Conservation (phyloP, 129 eudicot genomes). For the Ambrosia artemisiifolia region DNA sequence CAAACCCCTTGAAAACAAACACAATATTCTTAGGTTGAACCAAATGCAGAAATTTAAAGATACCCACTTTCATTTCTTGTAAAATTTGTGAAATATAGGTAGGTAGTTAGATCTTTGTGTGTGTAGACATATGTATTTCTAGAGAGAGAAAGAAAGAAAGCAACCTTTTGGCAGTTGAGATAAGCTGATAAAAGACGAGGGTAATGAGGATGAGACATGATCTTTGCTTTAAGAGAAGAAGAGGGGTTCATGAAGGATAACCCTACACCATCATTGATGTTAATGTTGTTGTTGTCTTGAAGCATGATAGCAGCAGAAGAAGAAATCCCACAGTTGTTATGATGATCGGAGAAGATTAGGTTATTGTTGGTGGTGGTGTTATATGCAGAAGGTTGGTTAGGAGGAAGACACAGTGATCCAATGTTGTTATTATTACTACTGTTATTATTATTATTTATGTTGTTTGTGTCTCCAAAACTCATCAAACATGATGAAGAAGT, state of each 20-base stretch:
- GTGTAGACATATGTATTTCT: neutral
- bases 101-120: too few relatives aligned
- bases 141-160: conserved; percentile 20
- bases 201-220: conserved; percentile 95
- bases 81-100: neutral
- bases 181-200: conserved; percentile 89
- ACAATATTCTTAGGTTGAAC: neutral
- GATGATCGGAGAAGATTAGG: conserved; percentile 41
- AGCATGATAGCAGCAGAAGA: conserved; percentile 17
- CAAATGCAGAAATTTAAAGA: neutral
- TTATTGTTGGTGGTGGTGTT: conserved; percentile 30
- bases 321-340: conserved; percentile 13
- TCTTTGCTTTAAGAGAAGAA: conserved; percentile 59
- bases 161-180: conserved; percentile 86
- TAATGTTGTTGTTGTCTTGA: conserved; percentile 25
- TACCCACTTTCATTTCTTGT: conserved; percentile 15
- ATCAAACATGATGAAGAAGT: conserved; percentile 46
- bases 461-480: conserved; percentile 29
- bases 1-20: neutral
- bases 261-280: conserved; percentile 23
- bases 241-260: conserved; percentile 14
- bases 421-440: conserved; percentile 13
- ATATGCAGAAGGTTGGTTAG: conserved; percentile 33
- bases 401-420: conserved; percentile 28
- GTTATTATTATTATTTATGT: conserved; percentile 34